A percentile compares a stretch with the other conserved stretches of the same genome.
phyloP scores from a whole-genome alignment of 2,329 filamentous ascomycete genomes.

The Ploettnerulaceae sp. region DNA sequence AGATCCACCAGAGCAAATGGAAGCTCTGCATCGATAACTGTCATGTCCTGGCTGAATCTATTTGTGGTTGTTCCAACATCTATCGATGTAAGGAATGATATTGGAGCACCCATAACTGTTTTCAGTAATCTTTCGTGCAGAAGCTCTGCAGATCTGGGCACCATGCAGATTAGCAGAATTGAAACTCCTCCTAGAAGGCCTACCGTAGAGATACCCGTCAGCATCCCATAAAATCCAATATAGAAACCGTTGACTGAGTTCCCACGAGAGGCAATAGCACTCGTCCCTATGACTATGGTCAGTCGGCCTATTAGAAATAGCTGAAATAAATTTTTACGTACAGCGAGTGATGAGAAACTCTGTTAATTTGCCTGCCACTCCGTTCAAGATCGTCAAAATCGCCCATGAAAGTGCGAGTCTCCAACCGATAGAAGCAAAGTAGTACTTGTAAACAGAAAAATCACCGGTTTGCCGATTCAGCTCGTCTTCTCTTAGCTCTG shows the following conservation, averaged over 20 bases:
- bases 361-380: slow-evolving; percentile 33
- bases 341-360: slow-evolving; percentile 39
- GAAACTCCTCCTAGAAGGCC: too few species aligned
- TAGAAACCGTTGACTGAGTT: too few species aligned
- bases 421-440: slow-evolving; percentile 21
- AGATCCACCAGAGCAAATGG: slow-evolving; percentile 13
- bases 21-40: slow-evolving; percentile 30
- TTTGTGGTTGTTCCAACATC: slow-evolving; percentile 8
- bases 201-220: too few species aligned
- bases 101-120: background rate
- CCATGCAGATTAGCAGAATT: slow-evolving; percentile 31
- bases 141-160: background rate
- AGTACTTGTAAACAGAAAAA: slow-evolving; percentile 25
- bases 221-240: too few species aligned
- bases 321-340: too few species aligned
- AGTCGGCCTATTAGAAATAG: too few species aligned
- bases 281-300: too few species aligned
- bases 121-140: background rate
- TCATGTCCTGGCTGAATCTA: slow-evolving; percentile 30
- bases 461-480: slow-evolving; percentile 22
- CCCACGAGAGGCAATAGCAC: too few species aligned
- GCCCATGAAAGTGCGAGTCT: slow-evolving; percentile 26
- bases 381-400: background rate
- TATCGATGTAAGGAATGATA: background rate
- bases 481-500: slow-evolving; percentile 1